phyloP scores from a whole-genome alignment of 2,329 filamentous ascomycete genomes.

The Colletotrichum sublineola region DNA sequence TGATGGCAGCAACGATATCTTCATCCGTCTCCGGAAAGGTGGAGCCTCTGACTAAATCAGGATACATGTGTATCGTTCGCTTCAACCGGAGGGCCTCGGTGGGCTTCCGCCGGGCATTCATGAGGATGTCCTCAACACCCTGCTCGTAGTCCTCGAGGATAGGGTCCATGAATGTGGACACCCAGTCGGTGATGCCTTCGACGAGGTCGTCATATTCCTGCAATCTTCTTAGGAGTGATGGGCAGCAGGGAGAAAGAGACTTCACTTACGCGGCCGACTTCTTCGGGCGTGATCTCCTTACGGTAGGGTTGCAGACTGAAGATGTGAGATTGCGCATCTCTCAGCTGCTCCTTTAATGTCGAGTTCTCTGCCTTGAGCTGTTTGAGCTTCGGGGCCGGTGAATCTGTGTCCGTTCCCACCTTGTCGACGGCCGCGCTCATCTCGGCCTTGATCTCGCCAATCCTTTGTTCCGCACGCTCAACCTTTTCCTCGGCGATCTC shows the following conservation, averaged over 20 bases:
- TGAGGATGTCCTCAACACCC: constrained; percentile 45
- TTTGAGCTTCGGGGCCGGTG: constrained; percentile 43
- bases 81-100: constrained; percentile 48
- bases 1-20: constrained; percentile 52
- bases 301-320: constrained; percentile 58
- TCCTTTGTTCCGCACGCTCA: constrained; percentile 45
- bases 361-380: constrained; percentile 48
- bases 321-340: constrained; percentile 55
- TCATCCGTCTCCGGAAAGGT: constrained; percentile 55
- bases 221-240: constrained; percentile 33
- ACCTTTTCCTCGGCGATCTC: constrained; percentile 50
- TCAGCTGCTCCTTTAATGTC: constrained; percentile 49
- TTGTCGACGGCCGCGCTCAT: constrained; percentile 45
- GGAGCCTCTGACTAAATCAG: constrained; percentile 51
- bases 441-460: constrained; percentile 46
- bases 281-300: constrained; percentile 53
- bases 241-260: not conserved
- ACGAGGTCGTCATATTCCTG: constrained; percentile 55
- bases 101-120: constrained; percentile 44
- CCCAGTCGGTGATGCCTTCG: constrained; percentile 53
- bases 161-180: constrained; percentile 51
- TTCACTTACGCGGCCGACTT: constrained; percentile 52
- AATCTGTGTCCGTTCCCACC: constrained; percentile 46
- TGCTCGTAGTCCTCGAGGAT: constrained; percentile 48
- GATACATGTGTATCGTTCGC: constrained; percentile 47